Evolutionary conservation across 768 basidiomycete species (phyloP).

Genomic region (Trametes cubensis): DNA sequence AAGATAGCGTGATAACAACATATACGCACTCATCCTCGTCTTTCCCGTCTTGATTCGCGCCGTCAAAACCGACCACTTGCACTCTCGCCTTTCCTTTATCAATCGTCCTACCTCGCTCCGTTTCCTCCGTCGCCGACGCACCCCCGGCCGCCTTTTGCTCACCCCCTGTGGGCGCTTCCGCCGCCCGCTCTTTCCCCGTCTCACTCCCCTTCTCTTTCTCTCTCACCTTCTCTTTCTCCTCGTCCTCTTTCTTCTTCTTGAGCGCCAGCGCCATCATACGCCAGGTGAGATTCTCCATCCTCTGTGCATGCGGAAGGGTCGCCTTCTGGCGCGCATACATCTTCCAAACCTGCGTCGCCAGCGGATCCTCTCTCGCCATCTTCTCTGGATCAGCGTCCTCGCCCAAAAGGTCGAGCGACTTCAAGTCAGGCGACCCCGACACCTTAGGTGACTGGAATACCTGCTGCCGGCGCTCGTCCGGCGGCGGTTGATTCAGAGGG

Average conservation of each 20-base stretch:
- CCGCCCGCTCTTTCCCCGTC: conserved; percentile 20
- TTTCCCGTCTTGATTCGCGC: conserved; percentile 65
- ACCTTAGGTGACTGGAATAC: conserved; percentile 66
- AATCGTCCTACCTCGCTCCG: conserved; percentile 70
- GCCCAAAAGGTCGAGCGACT: conserved; percentile 42
- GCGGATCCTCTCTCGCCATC: conserved; percentile 81
- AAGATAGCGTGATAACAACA: conserved; percentile 28
- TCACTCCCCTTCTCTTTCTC: conserved; percentile 30
- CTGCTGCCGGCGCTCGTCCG: conserved; percentile 40
- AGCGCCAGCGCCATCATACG: conserved; percentile 96
- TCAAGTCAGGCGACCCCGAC: conserved; percentile 71
- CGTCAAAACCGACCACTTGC: conserved; percentile 82
- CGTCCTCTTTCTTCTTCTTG: conserved; percentile 84
- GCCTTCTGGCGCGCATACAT: conserved; percentile 92
- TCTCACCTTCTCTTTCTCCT: conserved; percentile 42
- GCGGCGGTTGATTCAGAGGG: conserved; percentile 41
- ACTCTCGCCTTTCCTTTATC: conserved; percentile 83
- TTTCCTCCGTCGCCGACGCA: conserved; percentile 32
- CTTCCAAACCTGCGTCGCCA: conserved; percentile 96
- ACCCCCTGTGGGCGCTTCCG: conserved; percentile 14
- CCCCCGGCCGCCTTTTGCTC: conserved; percentile 12
- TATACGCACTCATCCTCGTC: conserved; percentile 75
- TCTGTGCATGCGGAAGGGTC: conserved; percentile 85
- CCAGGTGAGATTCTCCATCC: conserved; percentile 99
- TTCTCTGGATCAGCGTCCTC: conserved; percentile 61